Conservation (phyloP, 768 basidiomycete species). For the Mycena venus region DNA sequence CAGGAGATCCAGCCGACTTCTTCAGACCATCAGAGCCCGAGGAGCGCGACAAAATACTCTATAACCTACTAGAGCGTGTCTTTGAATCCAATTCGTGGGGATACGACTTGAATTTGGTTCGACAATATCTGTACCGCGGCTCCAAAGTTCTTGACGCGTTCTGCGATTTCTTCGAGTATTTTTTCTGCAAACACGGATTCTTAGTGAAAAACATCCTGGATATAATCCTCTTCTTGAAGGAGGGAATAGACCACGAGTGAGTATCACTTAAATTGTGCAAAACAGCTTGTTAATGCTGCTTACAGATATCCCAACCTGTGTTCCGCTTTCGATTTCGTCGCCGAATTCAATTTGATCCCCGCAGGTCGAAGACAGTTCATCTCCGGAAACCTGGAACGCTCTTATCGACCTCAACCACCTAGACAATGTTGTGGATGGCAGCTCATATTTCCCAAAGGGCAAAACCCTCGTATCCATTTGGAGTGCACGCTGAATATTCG, state of each 20-base stretch:
- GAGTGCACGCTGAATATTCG: background rate
- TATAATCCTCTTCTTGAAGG: background rate
- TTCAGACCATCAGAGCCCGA: background rate
- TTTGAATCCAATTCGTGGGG: background rate
- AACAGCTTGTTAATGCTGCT: background rate
- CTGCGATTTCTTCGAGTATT: conserved; percentile 14
- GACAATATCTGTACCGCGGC: background rate
- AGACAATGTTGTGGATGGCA: background rate
- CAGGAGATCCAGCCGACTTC: background rate
- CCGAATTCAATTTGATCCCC: background rate
- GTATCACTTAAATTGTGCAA: background rate
- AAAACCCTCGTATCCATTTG: background rate
- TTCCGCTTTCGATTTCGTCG: background rate
- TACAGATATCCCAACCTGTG: background rate
- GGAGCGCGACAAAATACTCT: background rate
- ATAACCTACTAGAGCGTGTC: background rate
- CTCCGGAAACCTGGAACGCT: background rate
- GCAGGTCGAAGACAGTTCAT: background rate
- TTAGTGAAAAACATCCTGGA: background rate
- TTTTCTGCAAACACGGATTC: background rate
- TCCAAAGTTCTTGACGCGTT: background rate
- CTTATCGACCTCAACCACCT: background rate
- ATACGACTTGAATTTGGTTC: background rate
- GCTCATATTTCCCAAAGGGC: background rate
- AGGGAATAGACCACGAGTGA: background rate